Evolutionary conservation across 176 grass and related monocot species (phyloP).

Genomic region (Pontederia paniculata): DNA sequence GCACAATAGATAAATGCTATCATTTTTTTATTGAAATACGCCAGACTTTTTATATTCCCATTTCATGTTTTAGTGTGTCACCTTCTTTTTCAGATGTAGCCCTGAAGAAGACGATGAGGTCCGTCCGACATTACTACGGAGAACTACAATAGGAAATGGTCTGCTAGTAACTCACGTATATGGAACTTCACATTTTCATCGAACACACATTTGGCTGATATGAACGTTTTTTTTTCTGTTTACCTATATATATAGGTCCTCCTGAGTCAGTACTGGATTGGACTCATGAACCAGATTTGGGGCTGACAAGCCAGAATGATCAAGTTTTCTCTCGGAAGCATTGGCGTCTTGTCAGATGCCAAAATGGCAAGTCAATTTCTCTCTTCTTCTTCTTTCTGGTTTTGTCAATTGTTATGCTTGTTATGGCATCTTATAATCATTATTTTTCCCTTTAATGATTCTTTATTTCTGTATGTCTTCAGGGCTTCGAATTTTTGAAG

Average conservation of each 20-base stretch:
- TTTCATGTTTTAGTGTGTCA: neutral
- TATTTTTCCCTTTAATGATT: constrained; percentile 9
- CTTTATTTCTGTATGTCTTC: constrained; percentile 7
- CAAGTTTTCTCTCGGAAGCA: constrained; percentile 88
- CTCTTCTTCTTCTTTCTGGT: constrained; percentile 9
- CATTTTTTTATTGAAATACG: no score
- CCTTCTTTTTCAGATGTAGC: constrained; percentile 52
- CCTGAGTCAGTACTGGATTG: constrained; percentile 86
- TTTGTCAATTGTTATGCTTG: neutral
- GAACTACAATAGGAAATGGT: constrained; percentile 99
- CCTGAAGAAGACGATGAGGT: constrained; percentile 61
- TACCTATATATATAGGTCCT: no score
- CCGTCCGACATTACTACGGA: constrained; percentile 45
- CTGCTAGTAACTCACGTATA: neutral
- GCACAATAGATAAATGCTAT: neutral
- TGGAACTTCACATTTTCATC: neutral
- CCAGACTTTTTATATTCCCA: neutral
- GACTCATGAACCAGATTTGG: constrained; percentile 66
- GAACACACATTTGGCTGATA: constrained; percentile 14
- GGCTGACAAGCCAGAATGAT: constrained; percentile 47
- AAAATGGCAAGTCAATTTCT: constrained; percentile 68
- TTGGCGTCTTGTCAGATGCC: constrained; percentile 96
- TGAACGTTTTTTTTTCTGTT: constrained; percentile 12
- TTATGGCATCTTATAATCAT: no score
- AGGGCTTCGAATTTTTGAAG: constrained; percentile 96